A percentile compares a stretch with the other conserved stretches of the same genome.
Conservation (phyloP, 2,329 filamentous ascomycete genomes). For the Verticillium tricorpus region DNA sequence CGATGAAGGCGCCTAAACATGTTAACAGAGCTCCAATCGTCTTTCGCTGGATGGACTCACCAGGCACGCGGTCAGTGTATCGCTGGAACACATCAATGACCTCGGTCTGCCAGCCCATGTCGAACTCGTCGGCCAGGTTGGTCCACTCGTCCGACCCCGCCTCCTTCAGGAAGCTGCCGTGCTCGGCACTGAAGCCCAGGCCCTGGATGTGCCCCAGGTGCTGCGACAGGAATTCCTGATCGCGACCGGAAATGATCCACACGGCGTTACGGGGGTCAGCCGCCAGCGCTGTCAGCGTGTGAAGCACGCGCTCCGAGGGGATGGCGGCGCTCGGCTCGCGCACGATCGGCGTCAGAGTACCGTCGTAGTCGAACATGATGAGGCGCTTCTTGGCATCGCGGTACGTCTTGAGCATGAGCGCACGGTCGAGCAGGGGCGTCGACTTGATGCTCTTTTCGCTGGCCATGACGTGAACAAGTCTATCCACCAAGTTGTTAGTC, state of each 20-base stretch:
- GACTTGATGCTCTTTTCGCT: slow-evolving; percentile 70
- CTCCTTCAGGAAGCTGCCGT: slow-evolving; percentile 89
- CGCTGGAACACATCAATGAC: slow-evolving; percentile 81
- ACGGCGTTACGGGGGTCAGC: slow-evolving; percentile 79
- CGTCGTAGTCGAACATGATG: slow-evolving; percentile 99
- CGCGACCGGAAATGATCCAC: slow-evolving; percentile 97
- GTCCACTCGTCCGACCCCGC: slow-evolving; percentile 77
- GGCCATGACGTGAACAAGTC: slow-evolving; percentile 74
- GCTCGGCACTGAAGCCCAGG: slow-evolving; percentile 92
- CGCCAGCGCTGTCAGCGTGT: slow-evolving; percentile 73
- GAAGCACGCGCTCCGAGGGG: slow-evolving; percentile 77
- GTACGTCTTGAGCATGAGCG: slow-evolving; percentile 69
- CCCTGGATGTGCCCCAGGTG: slow-evolving; percentile 88
- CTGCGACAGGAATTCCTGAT: slow-evolving; percentile 84
- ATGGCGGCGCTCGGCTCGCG: slow-evolving; percentile 85
- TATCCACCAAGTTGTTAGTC: slow-evolving; percentile 75
- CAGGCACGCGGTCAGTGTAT: slow-evolving; percentile 82
- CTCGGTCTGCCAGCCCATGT: slow-evolving; percentile 91
- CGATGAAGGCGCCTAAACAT: slow-evolving; percentile 74
- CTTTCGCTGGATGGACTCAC: slow-evolving; percentile 37
- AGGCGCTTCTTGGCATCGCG: slow-evolving; percentile 70
- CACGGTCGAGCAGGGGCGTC: slow-evolving; percentile 77
- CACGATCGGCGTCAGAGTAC: slow-evolving; percentile 92
- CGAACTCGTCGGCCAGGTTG: slow-evolving; percentile 78
- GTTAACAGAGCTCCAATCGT: background rate